These are phyloP conservation scores for Thalassiosira livingstoniorum DNA, from an alignment of 352 stramenopile genomes.

Conservation along the genomic window DNA sequence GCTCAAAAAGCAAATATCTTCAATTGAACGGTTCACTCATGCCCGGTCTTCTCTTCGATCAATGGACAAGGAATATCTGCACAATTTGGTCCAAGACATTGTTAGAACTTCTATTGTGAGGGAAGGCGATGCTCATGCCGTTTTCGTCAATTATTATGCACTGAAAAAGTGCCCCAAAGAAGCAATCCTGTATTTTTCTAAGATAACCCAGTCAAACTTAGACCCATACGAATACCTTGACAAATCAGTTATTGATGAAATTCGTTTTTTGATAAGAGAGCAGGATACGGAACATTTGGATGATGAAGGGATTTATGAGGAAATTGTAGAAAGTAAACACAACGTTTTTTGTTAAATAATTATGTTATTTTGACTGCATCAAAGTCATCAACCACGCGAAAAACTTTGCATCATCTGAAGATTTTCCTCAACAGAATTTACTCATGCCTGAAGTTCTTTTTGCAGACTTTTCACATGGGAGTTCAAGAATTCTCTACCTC, in stretches of 20 bases:
- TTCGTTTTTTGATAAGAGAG: not conserved
- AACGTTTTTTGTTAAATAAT: too few relatives aligned
- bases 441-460: too few relatives aligned
- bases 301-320: too few relatives aligned
- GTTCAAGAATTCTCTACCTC: too few relatives aligned
- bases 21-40: constrained; percentile 89
- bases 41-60: constrained; percentile 63
- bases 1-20: constrained; percentile 14
- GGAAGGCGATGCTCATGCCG: constrained; percentile 89
- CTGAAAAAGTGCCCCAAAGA: constrained; percentile 49
- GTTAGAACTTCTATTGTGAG: constrained; percentile 88
- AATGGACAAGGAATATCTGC: constrained; percentile 85
- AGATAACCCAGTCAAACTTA: not conserved
- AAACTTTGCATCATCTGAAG: too few relatives aligned
- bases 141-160: constrained; percentile 88
- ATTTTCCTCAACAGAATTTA: too few relatives aligned
- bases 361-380: too few relatives aligned
- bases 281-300: too few relatives aligned
- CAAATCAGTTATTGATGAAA: not conserved
- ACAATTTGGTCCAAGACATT: constrained; percentile 87
- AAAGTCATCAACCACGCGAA: too few relatives aligned
- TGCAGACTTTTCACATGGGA: too few relatives aligned
- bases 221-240: constrained; percentile 3
- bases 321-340: too few relatives aligned
- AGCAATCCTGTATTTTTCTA: not conserved